Conservation (phyloP, 176 grass and related monocot species). For the Oryza brachyantha region DNA sequence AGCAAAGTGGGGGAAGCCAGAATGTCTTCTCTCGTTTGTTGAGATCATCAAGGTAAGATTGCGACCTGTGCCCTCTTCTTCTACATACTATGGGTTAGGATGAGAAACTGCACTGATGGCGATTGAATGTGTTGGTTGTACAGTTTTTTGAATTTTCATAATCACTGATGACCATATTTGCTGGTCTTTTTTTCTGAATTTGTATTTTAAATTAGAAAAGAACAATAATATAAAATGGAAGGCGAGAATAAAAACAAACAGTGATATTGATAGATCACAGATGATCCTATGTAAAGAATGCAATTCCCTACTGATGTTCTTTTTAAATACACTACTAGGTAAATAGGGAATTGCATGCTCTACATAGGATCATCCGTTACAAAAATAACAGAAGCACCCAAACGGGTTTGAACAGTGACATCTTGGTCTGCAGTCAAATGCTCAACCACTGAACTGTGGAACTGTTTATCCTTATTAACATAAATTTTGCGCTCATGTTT, state of each 20-base stretch:
- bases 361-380: too few species aligned
- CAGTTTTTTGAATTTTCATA: not conserved
- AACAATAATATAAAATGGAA: not conserved
- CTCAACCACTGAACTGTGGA: slow-evolving; percentile 87
- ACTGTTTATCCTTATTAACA: not conserved
- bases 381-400: slow-evolving; percentile 58
- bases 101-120: not conserved
- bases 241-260: not conserved
- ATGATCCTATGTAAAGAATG: not conserved
- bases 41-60: slow-evolving; percentile 90
- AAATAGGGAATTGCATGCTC: too few species aligned
- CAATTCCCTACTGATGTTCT: not conserved
- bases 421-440: slow-evolving; percentile 92
- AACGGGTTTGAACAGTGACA: slow-evolving; percentile 92
- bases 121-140: not conserved
- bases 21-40: slow-evolving; percentile 75
- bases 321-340: too few species aligned
- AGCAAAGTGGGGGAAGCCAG: slow-evolving; percentile 80
- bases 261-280: not conserved
- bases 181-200: not conserved
- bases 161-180: not conserved
- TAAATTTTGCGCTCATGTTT: not conserved
- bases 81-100: not conserved
- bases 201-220: not conserved
- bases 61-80: not conserved